Evolutionary conservation across 768 basidiomycete genomes (phyloP).

Genomic region (Neoboletus subvelutipes): DNA sequence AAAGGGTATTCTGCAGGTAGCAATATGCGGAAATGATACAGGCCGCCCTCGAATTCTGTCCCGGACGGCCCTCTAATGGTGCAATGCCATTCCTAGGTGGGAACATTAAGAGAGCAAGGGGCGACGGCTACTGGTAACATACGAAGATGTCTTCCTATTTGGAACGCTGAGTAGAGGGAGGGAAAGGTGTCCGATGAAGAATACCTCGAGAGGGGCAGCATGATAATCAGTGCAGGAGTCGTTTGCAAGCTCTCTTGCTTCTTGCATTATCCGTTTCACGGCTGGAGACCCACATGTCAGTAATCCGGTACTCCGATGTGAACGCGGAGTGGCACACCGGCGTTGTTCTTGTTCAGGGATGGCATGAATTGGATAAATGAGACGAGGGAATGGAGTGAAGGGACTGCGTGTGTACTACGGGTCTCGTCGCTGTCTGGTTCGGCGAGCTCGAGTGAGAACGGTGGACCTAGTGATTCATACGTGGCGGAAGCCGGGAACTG

Average conservation of each 20-base stretch:
- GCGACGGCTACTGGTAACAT: conserved; percentile 28
- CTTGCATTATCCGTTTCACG: conserved; percentile 96
- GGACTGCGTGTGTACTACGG: not conserved
- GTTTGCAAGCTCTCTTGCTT: conserved; percentile 83
- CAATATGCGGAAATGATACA: conserved; percentile 94
- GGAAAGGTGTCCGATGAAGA: not conserved
- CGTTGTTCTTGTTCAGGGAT: conserved; percentile 85
- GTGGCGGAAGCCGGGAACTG: conserved; percentile 17
- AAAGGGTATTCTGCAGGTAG: conserved; percentile 96
- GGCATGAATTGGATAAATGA: conserved; percentile 33
- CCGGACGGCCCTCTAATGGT: conserved; percentile 87
- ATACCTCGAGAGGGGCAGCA: conserved; percentile 78
- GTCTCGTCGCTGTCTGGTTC: conserved; percentile 1
- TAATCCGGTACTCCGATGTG: not conserved
- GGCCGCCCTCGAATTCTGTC: conserved; percentile 90
- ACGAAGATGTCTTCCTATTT: conserved; percentile 86
- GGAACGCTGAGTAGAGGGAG: conserved; percentile 11
- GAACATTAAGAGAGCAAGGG: conserved; percentile 22
- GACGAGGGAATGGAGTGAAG: not conserved
- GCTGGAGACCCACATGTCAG: conserved; percentile 43
- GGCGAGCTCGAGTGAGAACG: not conserved
- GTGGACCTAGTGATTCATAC: not conserved
- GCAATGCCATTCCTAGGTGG: conserved; percentile 86
- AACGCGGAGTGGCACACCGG: conserved; percentile 50
- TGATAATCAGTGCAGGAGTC: conserved; percentile 86